Base-by-base conservation (phyloP, 1,284 basidiomycete genomes). In the Exsudoporus floridanus region DNA sequence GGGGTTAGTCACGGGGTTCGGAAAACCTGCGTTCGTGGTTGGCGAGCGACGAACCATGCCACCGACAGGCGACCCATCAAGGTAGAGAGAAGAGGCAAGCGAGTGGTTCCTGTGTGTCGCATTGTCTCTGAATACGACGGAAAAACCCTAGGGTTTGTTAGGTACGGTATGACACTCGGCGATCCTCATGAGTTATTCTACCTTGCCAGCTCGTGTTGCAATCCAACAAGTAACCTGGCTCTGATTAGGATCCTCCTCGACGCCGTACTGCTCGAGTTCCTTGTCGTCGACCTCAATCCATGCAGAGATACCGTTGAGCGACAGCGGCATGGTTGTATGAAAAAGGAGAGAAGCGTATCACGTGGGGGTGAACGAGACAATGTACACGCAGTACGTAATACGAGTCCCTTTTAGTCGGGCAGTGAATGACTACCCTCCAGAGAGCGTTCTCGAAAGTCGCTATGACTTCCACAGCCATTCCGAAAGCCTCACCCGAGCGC, bases 161-260 rank as follows among this genome's bases (percentile, higher is more conserved):
- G 62, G 53, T 23, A 23, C 23, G 23, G 43, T 48, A 38, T 44
- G 19, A 44, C 28, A 23, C 7, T 50, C 44, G n/a, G n/a, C n/a
- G 31, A 50, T 41, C 37, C 33, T 47, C 33, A 21, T 30, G 10
- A 21, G 18, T 10, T 25, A 37, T 44, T 55, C 23, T 44, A 73
- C 76, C 70, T 76, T 74, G 47, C 58, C 66, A 5, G 53, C 60
- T 35, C 76, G 67, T 9, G 75, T 70, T 1, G 68, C 56, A 8
- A 75, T 70, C 74, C 73, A 77, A 50, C 74, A 75, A 38, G 66
- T 69, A 4, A 63, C 72, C 16, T 45, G 53, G 18, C 52, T 58
- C 7, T 50, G 57, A 16, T 62, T 64, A 2, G 43, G 51, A 34
- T 61, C 59, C 21, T 64, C 57, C 40, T 73, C 64, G 10, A 69